Evolutionary conservation across 805 yeast genomes (phyloP).

Genomic region (Cyberlindnera xylosilytica): DNA sequence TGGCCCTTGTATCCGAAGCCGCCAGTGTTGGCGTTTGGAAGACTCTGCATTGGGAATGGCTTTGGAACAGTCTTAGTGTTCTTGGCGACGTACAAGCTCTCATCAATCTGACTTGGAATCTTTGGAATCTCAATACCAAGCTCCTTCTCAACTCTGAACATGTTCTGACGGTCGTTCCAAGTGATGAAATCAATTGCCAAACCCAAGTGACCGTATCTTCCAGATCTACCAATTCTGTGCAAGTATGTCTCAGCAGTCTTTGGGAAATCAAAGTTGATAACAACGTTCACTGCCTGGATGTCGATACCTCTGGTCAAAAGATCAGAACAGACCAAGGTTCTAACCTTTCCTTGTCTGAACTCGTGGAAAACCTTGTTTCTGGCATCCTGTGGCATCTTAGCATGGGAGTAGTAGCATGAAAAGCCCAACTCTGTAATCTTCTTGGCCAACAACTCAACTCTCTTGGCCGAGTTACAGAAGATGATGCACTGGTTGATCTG

Average conservation of each 20-base stretch:
- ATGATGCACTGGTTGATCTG: conserved; percentile 96
- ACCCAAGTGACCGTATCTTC: conserved; percentile 98
- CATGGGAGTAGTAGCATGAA: conserved; percentile 96
- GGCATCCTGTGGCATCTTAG: conserved; percentile 95
- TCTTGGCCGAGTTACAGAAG: conserved; percentile 93
- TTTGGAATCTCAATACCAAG: conserved; percentile 97
- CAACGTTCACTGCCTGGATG: conserved; percentile 98
- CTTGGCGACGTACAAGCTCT: conserved; percentile 81
- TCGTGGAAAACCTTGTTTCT: conserved; percentile 98
- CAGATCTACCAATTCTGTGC: conserved; percentile 98
- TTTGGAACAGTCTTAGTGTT: conserved; percentile 73
- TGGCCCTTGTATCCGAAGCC: conserved; percentile 47
- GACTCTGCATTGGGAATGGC: conserved; percentile 76
- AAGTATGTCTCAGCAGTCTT: conserved; percentile 96
- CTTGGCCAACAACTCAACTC: conserved; percentile 93
- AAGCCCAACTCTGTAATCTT: conserved; percentile 95
- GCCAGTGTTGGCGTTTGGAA: conserved; percentile 39
- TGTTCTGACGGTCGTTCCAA: conserved; percentile 93
- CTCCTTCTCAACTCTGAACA: conserved; percentile 95
- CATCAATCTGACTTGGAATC: conserved; percentile 91
- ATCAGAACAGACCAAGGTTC: conserved; percentile 96
- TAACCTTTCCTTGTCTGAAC: conserved; percentile 95
- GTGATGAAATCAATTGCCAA: conserved; percentile 94
- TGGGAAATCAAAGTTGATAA: conserved; percentile 97
- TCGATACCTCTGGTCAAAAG: conserved; percentile 97